phyloP scores from a whole-genome alignment of 2,329 filamentous ascomycete genomes.

The Fusarium xylarioides region DNA sequence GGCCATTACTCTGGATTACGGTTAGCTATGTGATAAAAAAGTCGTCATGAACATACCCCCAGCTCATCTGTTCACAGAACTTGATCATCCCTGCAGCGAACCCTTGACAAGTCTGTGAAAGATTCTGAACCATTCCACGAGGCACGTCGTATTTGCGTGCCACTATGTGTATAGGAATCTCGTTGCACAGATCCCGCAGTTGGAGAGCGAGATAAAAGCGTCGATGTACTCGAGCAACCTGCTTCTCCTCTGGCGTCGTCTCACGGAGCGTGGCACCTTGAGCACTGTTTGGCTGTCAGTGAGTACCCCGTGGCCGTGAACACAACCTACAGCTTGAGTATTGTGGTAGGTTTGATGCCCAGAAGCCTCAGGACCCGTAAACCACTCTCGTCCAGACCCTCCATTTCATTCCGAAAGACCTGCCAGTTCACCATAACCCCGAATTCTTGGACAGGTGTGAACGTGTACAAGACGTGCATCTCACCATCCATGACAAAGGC shows the following conservation, averaged over 20 bases:
- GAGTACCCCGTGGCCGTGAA: neutral
- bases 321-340: conserved; percentile 70
- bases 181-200: conserved; percentile 81
- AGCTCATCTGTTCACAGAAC: conserved; percentile 80
- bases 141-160: conserved; percentile 76
- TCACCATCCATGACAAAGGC: conserved; percentile 85
- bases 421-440: conserved; percentile 73
- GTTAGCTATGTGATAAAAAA: conserved; percentile 18
- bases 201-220: conserved; percentile 80
- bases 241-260: conserved; percentile 67
- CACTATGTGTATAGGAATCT: conserved; percentile 74
- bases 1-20: conserved; percentile 65
- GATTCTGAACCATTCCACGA: conserved; percentile 74
- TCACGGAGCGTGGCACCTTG: conserved; percentile 73
- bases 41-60: conserved; percentile 59
- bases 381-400: conserved; percentile 74
- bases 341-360: conserved; percentile 71
- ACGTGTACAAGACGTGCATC: conserved; percentile 81
- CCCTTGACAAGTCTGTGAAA: conserved; percentile 79
- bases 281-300: conserved; percentile 58
- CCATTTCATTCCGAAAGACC: conserved; percentile 76
- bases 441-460: conserved; percentile 74
- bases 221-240: conserved; percentile 70
- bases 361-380: conserved; percentile 73
- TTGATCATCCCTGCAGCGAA: conserved; percentile 83